Base-by-base conservation (phyloP, 805 yeast genomes). In the Starmera pachycereana region DNA sequence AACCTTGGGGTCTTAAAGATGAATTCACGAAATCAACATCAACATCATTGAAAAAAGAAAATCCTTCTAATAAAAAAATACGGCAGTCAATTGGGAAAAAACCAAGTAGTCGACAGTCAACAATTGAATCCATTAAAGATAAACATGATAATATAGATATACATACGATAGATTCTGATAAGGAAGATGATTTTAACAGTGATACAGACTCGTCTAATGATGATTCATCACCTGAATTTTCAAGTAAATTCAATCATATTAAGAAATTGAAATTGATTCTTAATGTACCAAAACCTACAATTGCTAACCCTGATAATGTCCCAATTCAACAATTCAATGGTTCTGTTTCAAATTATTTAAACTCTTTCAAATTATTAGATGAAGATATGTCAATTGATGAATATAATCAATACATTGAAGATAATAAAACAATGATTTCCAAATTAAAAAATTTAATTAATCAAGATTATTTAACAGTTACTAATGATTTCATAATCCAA, bases 311-410 rank as follows among this genome's bases (percentile, higher is more conserved):
- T 8, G 60, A 64, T 22, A 83, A 78, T 57, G 64, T 69, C 6
- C 57, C 72, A 0, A 51, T 57, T 7, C 79, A 83, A 1, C 52
- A 65, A 38, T 74, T 57, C 45, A 46, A 46, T 7, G 46, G 54
- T 6, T 57, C 58, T 16, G 46, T 82, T 33, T 62, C 59, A 7
- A 63, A 56, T 1, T 74, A 69, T 45, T 59, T 84, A 29, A 46
- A 60, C n/a, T 76, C 86, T 0, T 84, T 68, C 56, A 70, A 65
- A 41, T 63, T 74, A 0, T 58, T 82, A 12, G 78, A 78, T 29
- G 89, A 80, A 40, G 87, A 80, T 47, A 57, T 79, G 37, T 55
- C 74, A 0, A 44, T 51, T 6, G 79, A 76, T 37, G 94, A 87
- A 48, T 85, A 73, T 45, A 69, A 76, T 1, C 58, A 58, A n/a